These are phyloP conservation scores for Auriscalpium orientale DNA, from an alignment of 768 basidiomycete species.

Conservation along the genomic window DNA sequence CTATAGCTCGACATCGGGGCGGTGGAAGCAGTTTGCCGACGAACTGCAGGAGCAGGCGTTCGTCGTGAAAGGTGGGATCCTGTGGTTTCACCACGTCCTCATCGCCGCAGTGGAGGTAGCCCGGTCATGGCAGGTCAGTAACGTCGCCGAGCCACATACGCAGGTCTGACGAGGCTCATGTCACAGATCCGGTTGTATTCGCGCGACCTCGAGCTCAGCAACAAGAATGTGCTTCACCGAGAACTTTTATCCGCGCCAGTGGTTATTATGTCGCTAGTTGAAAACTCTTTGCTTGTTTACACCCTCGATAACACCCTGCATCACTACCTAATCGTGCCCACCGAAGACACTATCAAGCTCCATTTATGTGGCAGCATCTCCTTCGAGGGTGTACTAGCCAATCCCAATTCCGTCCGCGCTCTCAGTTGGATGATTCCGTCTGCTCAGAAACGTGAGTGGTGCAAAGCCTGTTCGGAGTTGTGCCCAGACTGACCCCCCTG, in stretches of 20 bases:
- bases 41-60: conserved; percentile 84
- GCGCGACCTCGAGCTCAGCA: conserved; percentile 79
- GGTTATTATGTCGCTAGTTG: conserved; percentile 83
- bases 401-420: conserved; percentile 77
- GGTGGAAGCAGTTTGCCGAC: conserved; percentile 88
- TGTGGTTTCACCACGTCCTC: conserved; percentile 96
- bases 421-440: conserved; percentile 96
- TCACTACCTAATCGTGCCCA: conserved; percentile 88
- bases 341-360: conserved; percentile 73
- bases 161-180: neutral
- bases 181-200: conserved; percentile 86
- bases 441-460: conserved; percentile 78
- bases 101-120: conserved; percentile 83
- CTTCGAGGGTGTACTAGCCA: conserved; percentile 83
- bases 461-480: neutral
- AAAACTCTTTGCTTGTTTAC: conserved; percentile 92
- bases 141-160: neutral
- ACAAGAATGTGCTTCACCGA: conserved; percentile 75
- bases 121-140: conserved; percentile 65
- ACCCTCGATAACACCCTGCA: conserved; percentile 89
- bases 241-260: conserved; percentile 72
- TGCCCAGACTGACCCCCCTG: conserved; percentile 7
- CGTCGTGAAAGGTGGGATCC: conserved; percentile 77
- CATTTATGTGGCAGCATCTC: conserved; percentile 92
- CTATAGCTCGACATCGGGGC: conserved; percentile 88